phyloP scores from a whole-genome alignment of 352 stramenopile genomes.

The Globisporangium rhizosaccharum region DNA sequence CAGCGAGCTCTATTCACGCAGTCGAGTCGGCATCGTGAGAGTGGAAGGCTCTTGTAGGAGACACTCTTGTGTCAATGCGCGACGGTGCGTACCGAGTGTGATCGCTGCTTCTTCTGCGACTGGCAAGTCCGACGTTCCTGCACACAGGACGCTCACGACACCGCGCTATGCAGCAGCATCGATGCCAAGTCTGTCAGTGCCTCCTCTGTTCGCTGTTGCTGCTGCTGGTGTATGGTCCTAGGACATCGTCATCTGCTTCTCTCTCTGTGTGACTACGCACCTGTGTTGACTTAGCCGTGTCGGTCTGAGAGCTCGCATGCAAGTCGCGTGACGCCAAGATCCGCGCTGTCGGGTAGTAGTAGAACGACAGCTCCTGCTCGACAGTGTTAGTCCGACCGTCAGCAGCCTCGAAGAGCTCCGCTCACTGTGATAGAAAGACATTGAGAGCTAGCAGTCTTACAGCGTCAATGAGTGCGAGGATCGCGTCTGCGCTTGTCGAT shows the following conservation, averaged over 20 bases:
- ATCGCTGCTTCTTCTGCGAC: conserved; percentile 95
- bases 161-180: conserved; percentile 13
- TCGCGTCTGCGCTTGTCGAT: conserved; percentile 28
- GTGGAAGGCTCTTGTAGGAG: background rate
- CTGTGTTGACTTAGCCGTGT: background rate
- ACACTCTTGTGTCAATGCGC: background rate
- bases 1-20: conserved; percentile 69
- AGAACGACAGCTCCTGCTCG: conserved; percentile 30
- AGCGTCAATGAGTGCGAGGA: conserved; percentile 28
- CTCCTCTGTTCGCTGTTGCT: too few relatives aligned
- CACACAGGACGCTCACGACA: conserved; percentile 82
- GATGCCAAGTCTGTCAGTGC: too few relatives aligned
- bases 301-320: background rate
- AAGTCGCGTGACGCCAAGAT: conserved; percentile 59
- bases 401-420: background rate
- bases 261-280: background rate
- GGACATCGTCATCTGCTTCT: too few relatives aligned
- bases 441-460: conserved; percentile 17
- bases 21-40: too few relatives aligned
- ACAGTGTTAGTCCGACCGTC: background rate
- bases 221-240: too few relatives aligned
- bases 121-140: conserved; percentile 94
- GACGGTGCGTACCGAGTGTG: conserved; percentile 57
- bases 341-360: conserved; percentile 62
- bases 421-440: background rate